Evolutionary conservation across 352 stramenopile genomes (phyloP).

Genomic region (Phytophthora vignae): DNA sequence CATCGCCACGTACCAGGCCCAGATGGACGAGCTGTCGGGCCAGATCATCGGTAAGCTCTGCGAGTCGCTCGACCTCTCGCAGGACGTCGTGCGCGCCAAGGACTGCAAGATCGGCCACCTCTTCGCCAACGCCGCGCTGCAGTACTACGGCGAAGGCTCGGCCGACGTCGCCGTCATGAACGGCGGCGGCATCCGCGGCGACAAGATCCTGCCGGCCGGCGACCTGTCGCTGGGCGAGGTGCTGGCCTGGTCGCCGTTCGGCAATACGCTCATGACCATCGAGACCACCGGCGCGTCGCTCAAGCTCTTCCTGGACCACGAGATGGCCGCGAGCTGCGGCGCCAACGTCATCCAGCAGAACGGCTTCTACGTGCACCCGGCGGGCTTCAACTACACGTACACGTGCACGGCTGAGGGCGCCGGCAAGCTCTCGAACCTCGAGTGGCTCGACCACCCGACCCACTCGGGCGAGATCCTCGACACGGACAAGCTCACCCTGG

Average conservation of each 20-base stretch:
- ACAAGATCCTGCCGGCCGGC: conserved; percentile 62
- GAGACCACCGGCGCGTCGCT: conserved; percentile 63
- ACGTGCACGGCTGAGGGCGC: conserved; percentile 50
- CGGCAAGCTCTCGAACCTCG: conserved; percentile 54
- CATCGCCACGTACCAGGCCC: conserved; percentile 54
- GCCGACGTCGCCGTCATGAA: conserved; percentile 72
- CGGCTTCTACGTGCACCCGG: conserved; percentile 71
- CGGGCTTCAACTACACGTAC: conserved; percentile 76
- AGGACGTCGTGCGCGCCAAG: conserved; percentile 55
- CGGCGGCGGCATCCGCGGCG: conserved; percentile 70
- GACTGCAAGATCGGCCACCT: conserved; percentile 66
- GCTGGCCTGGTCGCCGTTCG: conserved; percentile 73
- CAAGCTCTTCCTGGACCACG: conserved; percentile 63
- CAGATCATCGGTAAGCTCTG: conserved; percentile 64
- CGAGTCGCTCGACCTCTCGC: conserved; percentile 58
- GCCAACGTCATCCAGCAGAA: conserved; percentile 56
- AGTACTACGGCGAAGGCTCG: conserved; percentile 59
- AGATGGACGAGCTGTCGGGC: conserved; percentile 54
- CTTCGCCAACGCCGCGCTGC: conserved; percentile 55
- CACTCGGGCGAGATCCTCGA: conserved; percentile 54
- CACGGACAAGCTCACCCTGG: conserved; percentile 66
- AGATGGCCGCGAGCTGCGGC: conserved; percentile 63
- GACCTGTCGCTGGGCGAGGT: conserved; percentile 64
- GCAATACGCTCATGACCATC: conserved; percentile 69
- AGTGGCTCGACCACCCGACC: conserved; percentile 70